phyloP scores from a whole-genome alignment of 163 green algal genomes.

The Chlamydomonas reinhardtii region DNA sequence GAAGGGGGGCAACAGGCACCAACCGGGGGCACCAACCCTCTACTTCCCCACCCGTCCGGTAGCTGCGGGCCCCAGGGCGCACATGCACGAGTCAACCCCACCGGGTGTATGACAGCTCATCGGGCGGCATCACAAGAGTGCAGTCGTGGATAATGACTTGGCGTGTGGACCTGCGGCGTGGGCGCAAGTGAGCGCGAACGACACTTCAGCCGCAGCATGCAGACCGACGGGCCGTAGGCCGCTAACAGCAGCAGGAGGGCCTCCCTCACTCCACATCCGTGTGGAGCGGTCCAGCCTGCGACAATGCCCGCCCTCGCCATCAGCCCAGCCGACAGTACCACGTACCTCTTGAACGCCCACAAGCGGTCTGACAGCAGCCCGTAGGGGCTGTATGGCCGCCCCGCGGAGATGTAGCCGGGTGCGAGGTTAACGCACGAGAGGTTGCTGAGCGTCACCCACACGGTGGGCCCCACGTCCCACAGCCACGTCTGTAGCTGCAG shows the following conservation, averaged over 20 bases:
- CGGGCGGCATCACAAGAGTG: not conserved
- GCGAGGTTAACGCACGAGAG: slow-evolving; percentile 34
- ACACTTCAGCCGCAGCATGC: too few species aligned
- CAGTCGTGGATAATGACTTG: not conserved
- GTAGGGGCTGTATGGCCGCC: not conserved
- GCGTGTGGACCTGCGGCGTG: not conserved
- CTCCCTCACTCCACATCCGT: too few species aligned
- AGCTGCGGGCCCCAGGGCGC: too few species aligned
- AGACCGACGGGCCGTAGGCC: too few species aligned
- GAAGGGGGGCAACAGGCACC: too few species aligned
- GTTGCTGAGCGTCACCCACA: not conserved
- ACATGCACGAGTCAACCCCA: not conserved
- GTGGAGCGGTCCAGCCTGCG: too few species aligned
- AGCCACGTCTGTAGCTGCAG: slow-evolving; percentile 2
- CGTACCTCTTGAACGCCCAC: slow-evolving; percentile 25
- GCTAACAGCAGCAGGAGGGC: too few species aligned
- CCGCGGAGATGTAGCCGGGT: slow-evolving; percentile 1
- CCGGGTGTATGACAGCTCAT: slow-evolving; percentile 20
- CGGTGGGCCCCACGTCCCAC: slow-evolving; percentile 12
- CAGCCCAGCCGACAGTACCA: not conserved
- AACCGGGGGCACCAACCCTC: too few species aligned
- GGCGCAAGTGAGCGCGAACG: too few species aligned
- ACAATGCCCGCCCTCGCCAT: too few species aligned
- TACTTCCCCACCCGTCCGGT: too few species aligned
- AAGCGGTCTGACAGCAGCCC: slow-evolving; percentile 14